Percentiles rank a stretch among this genome's conserved stretches.
phyloP scores from a whole-genome alignment of 345 rosid genomes.

The Triadica sebifera region DNA sequence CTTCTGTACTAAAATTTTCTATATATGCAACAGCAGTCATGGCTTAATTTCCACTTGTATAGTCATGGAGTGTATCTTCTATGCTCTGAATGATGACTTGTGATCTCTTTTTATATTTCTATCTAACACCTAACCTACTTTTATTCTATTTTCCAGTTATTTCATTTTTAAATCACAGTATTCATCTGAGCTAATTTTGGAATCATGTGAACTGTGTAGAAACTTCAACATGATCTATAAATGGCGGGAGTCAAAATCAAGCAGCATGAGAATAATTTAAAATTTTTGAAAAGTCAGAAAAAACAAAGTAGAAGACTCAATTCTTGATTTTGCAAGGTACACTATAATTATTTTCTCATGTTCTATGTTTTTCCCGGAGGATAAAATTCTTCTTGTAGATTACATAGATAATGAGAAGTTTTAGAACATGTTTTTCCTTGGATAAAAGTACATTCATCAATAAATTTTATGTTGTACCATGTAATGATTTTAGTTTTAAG shows the following conservation, averaged over 20 bases:
- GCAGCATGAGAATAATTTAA: constrained; percentile 61
- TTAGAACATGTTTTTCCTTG: neutral
- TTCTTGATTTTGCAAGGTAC: constrained; percentile 69
- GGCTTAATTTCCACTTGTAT: too few relatives aligned
- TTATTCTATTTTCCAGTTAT: too few relatives aligned
- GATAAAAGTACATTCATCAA: neutral
- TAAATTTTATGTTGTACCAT: neutral
- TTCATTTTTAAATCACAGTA: too few relatives aligned
- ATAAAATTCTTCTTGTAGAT: too few relatives aligned
- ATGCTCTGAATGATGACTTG: too few relatives aligned
- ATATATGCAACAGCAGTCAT: too few relatives aligned
- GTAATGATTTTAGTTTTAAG: neutral
- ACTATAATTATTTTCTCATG: neutral
- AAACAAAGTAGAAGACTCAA: constrained; percentile 54
- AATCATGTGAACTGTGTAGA: constrained; percentile 34
- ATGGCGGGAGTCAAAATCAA: constrained; percentile 58
- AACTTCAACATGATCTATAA: constrained; percentile 68
- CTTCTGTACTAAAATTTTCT: too few relatives aligned
- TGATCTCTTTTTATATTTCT: too few relatives aligned
- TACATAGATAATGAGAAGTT: neutral
- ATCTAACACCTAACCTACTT: too few relatives aligned
- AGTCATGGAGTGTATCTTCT: too few relatives aligned
- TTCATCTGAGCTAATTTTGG: constrained; percentile 6
- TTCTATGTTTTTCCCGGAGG: too few relatives aligned
- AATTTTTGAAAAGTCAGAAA: constrained; percentile 47